Percentiles rank a stretch among this genome's conserved stretches.
Evolutionary conservation across 352 stramenopile genomes (phyloP).

Genomic region (Phytophthora sansomeana): DNA sequence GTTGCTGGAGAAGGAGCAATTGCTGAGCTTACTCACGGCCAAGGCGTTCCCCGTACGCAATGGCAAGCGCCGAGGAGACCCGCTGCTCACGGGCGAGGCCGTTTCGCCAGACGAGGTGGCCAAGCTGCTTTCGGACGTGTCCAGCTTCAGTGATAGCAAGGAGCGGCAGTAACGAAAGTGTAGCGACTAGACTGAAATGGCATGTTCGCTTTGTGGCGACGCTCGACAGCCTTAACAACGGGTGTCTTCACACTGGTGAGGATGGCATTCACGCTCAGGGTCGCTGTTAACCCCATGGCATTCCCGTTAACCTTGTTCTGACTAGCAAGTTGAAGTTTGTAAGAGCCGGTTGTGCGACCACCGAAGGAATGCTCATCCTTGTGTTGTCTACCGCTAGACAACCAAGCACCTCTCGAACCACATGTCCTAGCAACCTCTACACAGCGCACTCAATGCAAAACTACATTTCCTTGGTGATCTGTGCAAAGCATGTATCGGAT

Average conservation of each 20-base stretch:
- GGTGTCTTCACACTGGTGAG: no score
- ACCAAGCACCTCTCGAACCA: neutral
- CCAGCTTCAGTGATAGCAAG: slow-evolving; percentile 22
- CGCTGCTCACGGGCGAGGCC: slow-evolving; percentile 53
- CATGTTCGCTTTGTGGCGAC: neutral
- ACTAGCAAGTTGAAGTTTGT: slow-evolving; percentile 25
- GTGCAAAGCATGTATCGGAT: no score
- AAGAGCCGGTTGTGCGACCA: slow-evolving; percentile 20
- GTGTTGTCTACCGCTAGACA: neutral
- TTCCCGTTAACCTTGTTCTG: no score
- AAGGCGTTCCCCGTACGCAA: slow-evolving; percentile 73
- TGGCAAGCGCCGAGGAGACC: slow-evolving; percentile 40
- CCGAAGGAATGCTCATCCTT: slow-evolving; percentile 1
- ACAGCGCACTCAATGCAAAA: no score
- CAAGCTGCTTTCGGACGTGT: slow-evolving; percentile 52
- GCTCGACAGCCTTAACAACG: neutral
- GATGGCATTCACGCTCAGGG: neutral
- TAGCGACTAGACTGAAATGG: slow-evolving; percentile 26
- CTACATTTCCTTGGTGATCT: no score
- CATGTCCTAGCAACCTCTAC: no score
- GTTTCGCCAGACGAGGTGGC: slow-evolving; percentile 56
- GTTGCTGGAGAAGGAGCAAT: slow-evolving; percentile 82
- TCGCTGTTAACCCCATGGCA: neutral
- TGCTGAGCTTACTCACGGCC: slow-evolving; percentile 80
- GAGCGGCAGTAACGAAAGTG: slow-evolving; percentile 31